These are phyloP conservation scores for Hyphochytrium catenoides DNA, from an alignment of 352 stramenopile species.

Conservation along the genomic window DNA sequence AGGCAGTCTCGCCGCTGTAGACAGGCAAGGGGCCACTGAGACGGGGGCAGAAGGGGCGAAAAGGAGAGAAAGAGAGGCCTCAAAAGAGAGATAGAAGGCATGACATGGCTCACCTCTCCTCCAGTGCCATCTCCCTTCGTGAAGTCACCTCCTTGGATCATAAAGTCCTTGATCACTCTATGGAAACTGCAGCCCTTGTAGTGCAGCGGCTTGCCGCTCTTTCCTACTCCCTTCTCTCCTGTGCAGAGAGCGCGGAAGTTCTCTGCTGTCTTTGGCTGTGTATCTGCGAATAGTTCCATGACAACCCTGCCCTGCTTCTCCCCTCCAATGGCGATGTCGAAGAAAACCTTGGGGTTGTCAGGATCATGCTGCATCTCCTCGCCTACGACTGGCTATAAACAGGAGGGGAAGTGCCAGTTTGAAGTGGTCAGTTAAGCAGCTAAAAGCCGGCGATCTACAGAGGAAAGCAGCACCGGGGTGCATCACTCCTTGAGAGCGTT, in stretches of 20 bases:
- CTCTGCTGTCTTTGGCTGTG: constrained; percentile 87
- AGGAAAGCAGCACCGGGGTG: constrained; percentile 16
- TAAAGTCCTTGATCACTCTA: constrained; percentile 86
- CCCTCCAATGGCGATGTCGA: constrained; percentile 83
- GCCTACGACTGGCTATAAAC: constrained; percentile 30
- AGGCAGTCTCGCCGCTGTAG: constrained; percentile 19
- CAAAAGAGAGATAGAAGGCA: too few relatives aligned
- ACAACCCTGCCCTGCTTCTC: constrained; percentile 64
- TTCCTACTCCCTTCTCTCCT: constrained; percentile 79
- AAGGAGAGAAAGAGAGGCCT: too few relatives aligned
- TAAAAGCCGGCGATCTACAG: constrained; percentile 4
- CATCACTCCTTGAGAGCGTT: constrained; percentile 17
- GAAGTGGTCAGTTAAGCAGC: constrained; percentile 2
- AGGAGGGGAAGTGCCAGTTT: too few relatives aligned
- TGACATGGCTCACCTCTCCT: constrained; percentile 69
- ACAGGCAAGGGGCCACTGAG: constrained; percentile 17
- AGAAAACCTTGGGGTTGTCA: constrained; percentile 92
- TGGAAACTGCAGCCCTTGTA: constrained; percentile 96
- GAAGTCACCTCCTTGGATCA: constrained; percentile 88
- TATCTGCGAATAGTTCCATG: constrained; percentile 88
- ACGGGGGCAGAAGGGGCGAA: constrained; percentile 9
- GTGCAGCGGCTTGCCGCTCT: constrained; percentile 61
- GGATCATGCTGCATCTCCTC: constrained; percentile 15
- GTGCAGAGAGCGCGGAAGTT: constrained; percentile 97
- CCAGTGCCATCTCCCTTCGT: constrained; percentile 81